A percentile compares a stretch with the other conserved stretches of the same genome.
phyloP scores from a whole-genome alignment of 2,329 filamentous ascomycete genomes.

The Trichophyton mentagrophytes region DNA sequence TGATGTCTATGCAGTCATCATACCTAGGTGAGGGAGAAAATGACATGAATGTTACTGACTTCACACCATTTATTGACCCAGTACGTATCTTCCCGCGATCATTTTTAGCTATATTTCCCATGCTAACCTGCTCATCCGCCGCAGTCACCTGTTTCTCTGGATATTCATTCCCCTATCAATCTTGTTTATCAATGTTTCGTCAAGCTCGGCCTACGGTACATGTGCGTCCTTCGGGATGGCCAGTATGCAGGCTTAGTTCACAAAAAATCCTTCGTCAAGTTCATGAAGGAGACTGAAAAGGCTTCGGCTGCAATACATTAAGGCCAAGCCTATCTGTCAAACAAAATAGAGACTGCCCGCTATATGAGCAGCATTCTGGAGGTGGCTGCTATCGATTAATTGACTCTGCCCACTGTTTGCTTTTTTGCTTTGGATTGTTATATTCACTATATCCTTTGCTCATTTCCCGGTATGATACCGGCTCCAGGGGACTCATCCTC shows the following conservation, averaged over 20 bases:
- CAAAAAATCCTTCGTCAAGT: slow-evolving; percentile 94
- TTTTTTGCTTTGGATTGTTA: neutral
- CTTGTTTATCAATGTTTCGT: slow-evolving; percentile 93
- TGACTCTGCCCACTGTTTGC: neutral
- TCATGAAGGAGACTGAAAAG: slow-evolving; percentile 54
- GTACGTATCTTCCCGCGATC: slow-evolving; percentile 35
- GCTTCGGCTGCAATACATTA: neutral
- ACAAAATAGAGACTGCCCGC: neutral
- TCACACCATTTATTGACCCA: slow-evolving; percentile 83
- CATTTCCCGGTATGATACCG: neutral
- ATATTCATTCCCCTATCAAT: slow-evolving; percentile 83
- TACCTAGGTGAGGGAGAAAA: slow-evolving; percentile 47
- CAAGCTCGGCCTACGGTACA: slow-evolving; percentile 82
- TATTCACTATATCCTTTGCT: neutral
- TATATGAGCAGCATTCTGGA: neutral
- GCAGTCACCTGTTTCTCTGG: slow-evolving; percentile 70
- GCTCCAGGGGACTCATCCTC: neutral
- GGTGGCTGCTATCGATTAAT: neutral
- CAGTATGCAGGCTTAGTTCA: slow-evolving; percentile 85
- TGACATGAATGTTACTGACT: slow-evolving; percentile 58
- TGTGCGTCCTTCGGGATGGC: slow-evolving; percentile 77
- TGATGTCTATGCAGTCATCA: slow-evolving; percentile 60
- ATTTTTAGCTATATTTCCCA: neutral
- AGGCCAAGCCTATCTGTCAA: neutral
- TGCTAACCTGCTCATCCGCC: slow-evolving; percentile 4